A percentile compares a stretch with the other conserved stretches of the same genome.
Evolutionary conservation across 2,329 filamentous ascomycete species (phyloP).

Genomic region (Celoporthe dispersa): DNA sequence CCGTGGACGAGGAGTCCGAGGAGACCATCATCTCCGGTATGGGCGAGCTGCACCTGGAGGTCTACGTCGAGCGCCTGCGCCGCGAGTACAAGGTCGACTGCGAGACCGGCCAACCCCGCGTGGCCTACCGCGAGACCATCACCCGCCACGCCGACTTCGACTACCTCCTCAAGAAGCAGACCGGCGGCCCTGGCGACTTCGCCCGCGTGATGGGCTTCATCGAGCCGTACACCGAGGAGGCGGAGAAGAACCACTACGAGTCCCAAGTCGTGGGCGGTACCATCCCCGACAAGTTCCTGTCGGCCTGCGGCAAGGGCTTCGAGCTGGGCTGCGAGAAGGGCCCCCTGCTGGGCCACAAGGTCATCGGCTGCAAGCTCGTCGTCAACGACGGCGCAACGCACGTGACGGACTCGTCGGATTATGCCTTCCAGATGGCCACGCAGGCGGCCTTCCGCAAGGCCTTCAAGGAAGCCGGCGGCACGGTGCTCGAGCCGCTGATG

Average conservation of each 20-base stretch:
- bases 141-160: conserved; percentile 82
- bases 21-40: conserved; percentile 99
- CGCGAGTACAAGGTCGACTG: conserved; percentile 97
- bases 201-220: conserved; percentile 91
- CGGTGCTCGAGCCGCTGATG: conserved; percentile 95
- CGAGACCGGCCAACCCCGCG: conserved; percentile 92
- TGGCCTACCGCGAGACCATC: conserved; percentile 96
- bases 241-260: conserved; percentile 82
- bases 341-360: conserved; percentile 88
- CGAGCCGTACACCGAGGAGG: conserved; percentile 74
- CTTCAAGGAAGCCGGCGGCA: conserved; percentile 78
- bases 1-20: conserved; percentile 88
- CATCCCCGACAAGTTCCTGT: conserved; percentile 95
- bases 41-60: conserved; percentile 95
- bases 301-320: conserved; percentile 95
- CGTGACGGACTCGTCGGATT: conserved; percentile 96
- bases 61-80: conserved; percentile 95
- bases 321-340: conserved; percentile 80
- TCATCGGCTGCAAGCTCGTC: conserved; percentile 88
- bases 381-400: conserved; percentile 96
- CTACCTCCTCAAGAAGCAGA: conserved; percentile 93
- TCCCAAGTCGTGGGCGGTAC: conserved; percentile 85
- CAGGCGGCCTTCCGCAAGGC: conserved; percentile 97
- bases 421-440: conserved; percentile 91
- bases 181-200: conserved; percentile 92